Conservation (phyloP, 1,284 basidiomycete species). For the Tilletia indica region DNA sequence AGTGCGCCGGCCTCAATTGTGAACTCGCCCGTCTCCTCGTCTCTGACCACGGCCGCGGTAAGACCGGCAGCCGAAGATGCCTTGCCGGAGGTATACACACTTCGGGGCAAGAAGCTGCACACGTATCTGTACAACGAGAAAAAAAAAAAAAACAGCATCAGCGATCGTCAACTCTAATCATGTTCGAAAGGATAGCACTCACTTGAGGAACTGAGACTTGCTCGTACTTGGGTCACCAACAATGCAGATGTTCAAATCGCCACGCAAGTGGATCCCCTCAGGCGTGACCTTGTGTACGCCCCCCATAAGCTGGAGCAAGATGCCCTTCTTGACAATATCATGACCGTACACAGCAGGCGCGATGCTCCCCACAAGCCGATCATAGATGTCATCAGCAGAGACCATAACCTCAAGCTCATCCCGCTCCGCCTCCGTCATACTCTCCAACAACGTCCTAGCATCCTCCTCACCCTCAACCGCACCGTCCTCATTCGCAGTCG, state of each 20-base stretch:
- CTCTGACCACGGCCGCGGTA: slow-evolving; percentile 95
- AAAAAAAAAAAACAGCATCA: neutral
- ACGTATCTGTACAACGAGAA: slow-evolving; percentile 70
- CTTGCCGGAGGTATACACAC: slow-evolving; percentile 98
- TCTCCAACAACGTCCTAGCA: slow-evolving; percentile 68
- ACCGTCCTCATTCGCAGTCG: slow-evolving; percentile 74
- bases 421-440: slow-evolving; percentile 87
- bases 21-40: slow-evolving; percentile 98
- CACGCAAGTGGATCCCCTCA: slow-evolving; percentile 94
- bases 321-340: slow-evolving; percentile 96
- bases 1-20: slow-evolving; percentile 94
- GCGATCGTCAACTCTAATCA: neutral
- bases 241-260: slow-evolving; percentile 98
- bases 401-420: slow-evolving; percentile 94
- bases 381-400: slow-evolving; percentile 87
- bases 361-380: slow-evolving; percentile 86
- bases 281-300: slow-evolving; percentile 95
- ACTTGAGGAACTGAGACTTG: slow-evolving; percentile 99
- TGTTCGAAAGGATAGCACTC: slow-evolving; percentile 49
- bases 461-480: slow-evolving; percentile 63
- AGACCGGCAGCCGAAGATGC: slow-evolving; percentile 98
- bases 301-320: slow-evolving; percentile 97
- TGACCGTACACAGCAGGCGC: slow-evolving; percentile 98
- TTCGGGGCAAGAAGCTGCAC: slow-evolving; percentile 96
- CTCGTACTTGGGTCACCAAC: slow-evolving; percentile 95